Evolutionary conservation across 768 basidiomycete genomes (phyloP).

Genomic region (Rhizopogon sp.): DNA sequence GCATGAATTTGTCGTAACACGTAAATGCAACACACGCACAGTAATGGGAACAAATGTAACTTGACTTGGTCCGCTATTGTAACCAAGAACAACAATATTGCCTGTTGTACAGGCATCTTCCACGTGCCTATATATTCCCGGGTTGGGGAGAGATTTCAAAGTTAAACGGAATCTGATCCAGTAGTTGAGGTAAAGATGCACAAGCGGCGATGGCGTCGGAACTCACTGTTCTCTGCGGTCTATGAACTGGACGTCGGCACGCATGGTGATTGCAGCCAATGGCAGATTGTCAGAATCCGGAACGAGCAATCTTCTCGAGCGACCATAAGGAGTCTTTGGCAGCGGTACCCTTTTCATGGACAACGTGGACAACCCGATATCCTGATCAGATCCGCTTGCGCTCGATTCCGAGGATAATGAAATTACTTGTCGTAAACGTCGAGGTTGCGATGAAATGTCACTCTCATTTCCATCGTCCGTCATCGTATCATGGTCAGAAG

Average conservation of each 20-base stretch:
- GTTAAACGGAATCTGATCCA: slow-evolving; percentile 30
- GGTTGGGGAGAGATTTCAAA: slow-evolving; percentile 33
- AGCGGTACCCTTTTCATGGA: slow-evolving; percentile 22
- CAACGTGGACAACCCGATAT: background rate
- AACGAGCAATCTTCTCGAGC: slow-evolving; percentile 26
- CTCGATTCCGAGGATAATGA: background rate
- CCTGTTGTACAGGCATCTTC: slow-evolving; percentile 41
- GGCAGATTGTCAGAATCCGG: slow-evolving; percentile 26
- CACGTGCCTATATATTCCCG: slow-evolving; percentile 33
- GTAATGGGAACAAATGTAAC: slow-evolving; percentile 34
- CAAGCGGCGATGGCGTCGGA: background rate
- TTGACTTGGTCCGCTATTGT: slow-evolving; percentile 36
- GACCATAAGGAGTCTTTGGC: slow-evolving; percentile 27
- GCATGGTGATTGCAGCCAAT: slow-evolving; percentile 41
- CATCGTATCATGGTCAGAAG: background rate
- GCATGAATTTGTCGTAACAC: slow-evolving; percentile 17
- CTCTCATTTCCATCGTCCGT: background rate
- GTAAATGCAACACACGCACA: slow-evolving; percentile 25
- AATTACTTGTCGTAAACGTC: background rate
- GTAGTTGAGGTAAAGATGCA: slow-evolving; percentile 7
- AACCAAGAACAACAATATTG: slow-evolving; percentile 38
- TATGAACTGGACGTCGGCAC: slow-evolving; percentile 41
- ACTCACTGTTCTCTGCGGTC: slow-evolving; percentile 26
- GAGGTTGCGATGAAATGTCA: background rate
- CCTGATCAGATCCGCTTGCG: background rate